Conservation (phyloP, 257 asterid genomes). For the Jacaranda mimosifolia region DNA sequence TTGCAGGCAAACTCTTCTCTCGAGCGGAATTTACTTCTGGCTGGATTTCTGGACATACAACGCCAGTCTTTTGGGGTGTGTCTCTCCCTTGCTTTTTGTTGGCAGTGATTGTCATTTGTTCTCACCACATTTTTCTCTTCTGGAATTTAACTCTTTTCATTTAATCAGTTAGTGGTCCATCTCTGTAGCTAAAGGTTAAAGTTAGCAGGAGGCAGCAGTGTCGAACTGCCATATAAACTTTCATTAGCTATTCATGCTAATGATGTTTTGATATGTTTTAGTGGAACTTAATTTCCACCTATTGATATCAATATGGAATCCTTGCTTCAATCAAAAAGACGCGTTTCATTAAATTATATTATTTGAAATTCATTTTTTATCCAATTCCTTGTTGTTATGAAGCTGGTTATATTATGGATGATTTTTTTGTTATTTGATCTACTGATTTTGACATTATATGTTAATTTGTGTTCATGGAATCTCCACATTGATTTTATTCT, state of each 20-base stretch:
- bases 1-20: slow-evolving; percentile 66
- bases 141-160: not conserved
- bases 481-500: not conserved
- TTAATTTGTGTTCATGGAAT: slow-evolving; percentile 1
- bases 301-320: not conserved
- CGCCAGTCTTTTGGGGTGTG: slow-evolving; percentile 67
- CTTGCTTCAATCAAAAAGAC: not conserved
- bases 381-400: not conserved
- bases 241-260: not conserved
- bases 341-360: not conserved
- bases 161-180: not conserved
- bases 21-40: slow-evolving; percentile 76
- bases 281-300: not conserved
- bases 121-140: not conserved
- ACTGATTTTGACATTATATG: slow-evolving; percentile 18
- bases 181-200: slow-evolving; percentile 14
- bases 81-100: slow-evolving; percentile 11
- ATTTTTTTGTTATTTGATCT: not conserved
- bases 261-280: not conserved
- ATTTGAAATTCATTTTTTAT: not conserved
- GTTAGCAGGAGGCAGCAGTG: not conserved
- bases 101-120: not conserved
- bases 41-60: slow-evolving; percentile 79
- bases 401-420: not conserved
- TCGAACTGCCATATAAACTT: slow-evolving; percentile 18